Conservation (phyloP, 257 asterid species). For the Nicotiana tabacum region DNA sequence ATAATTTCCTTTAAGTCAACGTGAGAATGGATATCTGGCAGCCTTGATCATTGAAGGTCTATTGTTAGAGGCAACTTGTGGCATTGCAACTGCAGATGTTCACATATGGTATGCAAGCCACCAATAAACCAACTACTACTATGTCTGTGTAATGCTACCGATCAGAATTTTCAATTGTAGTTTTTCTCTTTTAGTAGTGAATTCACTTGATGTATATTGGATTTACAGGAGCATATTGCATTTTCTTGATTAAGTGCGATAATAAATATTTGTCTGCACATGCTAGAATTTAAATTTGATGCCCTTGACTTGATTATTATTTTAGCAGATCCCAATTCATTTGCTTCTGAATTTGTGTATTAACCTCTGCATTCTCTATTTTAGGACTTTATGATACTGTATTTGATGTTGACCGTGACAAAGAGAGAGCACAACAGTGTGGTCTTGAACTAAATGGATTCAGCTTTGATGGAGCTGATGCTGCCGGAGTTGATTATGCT, state of each 20-base stretch:
- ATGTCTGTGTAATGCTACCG: background rate
- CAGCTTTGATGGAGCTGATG: constrained; percentile 93
- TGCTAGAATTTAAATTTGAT: background rate
- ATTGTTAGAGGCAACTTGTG: background rate
- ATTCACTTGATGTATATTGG: background rate
- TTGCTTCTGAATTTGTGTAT: background rate
- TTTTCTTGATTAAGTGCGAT: background rate
- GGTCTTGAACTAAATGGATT: constrained; percentile 95
- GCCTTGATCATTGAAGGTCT: too few species aligned
- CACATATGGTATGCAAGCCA: background rate
- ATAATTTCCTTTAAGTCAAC: too few species aligned
- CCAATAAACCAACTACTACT: background rate
- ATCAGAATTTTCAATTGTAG: background rate
- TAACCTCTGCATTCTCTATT: constrained; percentile 8
- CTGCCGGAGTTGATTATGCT: constrained; percentile 92
- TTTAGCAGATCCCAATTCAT: background rate
- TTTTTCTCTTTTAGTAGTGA: background rate
- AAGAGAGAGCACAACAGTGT: constrained; percentile 65
- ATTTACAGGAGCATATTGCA: background rate
- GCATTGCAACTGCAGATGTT: background rate
- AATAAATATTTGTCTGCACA: background rate
- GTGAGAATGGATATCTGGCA: too few species aligned
- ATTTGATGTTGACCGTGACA: constrained; percentile 87
- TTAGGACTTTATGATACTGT: constrained; percentile 94
- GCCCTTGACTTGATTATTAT: background rate